Conservation (phyloP, 257 asterid genomes). For the Solanum arcanum region DNA sequence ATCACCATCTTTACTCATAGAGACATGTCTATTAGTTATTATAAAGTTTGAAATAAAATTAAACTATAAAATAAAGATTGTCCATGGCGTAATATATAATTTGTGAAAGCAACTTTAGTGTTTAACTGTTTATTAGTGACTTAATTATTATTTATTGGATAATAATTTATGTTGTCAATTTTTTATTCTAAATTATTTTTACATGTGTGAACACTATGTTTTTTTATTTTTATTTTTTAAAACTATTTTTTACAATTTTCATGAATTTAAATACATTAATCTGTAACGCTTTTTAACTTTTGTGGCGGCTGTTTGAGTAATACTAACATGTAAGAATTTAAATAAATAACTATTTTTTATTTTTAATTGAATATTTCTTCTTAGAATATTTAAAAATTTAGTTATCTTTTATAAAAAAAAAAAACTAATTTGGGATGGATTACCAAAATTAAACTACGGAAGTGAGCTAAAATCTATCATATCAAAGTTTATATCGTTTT, state of each 20-base stretch:
- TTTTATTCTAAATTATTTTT: neutral
- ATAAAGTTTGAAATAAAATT: no score
- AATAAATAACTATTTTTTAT: neutral
- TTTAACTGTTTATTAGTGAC: neutral
- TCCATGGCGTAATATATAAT: neutral
- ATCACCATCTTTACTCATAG: no score
- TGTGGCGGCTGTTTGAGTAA: neutral
- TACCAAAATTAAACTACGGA: no score
- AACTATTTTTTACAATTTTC: neutral
- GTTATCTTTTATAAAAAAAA: neutral
- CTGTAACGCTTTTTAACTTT: neutral
- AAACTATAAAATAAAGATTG: no score
- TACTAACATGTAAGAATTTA: neutral
- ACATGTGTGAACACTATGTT: neutral
- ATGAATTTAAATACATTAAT: neutral
- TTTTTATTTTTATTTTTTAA: neutral
- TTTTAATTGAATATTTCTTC: neutral
- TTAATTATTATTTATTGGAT: neutral
- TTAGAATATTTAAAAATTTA: neutral
- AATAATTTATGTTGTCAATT: neutral
- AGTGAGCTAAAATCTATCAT: no score
- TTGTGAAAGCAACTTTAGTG: neutral
- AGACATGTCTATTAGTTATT: no score
- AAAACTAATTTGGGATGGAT: neutral
- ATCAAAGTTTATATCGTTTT: neutral